Percentiles rank a stretch among this genome's conserved stretches.
Evolutionary conservation across 129 eudicot species (phyloP).

Genomic region (Dittrichia graveolens): DNA sequence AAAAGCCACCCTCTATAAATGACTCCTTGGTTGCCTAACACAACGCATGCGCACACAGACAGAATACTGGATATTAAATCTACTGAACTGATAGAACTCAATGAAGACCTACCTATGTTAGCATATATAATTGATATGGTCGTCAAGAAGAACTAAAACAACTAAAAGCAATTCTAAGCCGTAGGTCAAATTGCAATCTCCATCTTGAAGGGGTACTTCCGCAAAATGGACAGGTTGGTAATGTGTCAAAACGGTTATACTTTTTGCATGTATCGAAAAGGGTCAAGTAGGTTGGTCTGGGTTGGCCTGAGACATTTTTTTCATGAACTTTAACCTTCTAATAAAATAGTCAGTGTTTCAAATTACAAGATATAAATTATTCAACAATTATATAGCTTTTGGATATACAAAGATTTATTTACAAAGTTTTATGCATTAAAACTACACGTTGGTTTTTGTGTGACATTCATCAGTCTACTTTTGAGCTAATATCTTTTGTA

Average conservation of each 20-base stretch:
- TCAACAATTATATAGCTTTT: not conserved
- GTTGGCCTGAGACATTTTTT: not conserved
- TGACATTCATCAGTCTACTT: not conserved
- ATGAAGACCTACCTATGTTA: too few species aligned
- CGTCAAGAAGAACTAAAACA: not conserved
- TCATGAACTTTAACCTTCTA: not conserved
- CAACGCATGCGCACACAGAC: slow-evolving; percentile 7
- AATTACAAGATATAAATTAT: not conserved
- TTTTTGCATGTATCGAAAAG: not conserved
- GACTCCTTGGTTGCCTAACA: slow-evolving; percentile 84
- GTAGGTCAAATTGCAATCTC: not conserved
- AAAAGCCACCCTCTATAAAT: slow-evolving; percentile 77
- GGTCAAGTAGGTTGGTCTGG: not conserved
- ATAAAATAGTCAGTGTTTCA: not conserved
- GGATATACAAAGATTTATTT: not conserved
- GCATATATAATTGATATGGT: too few species aligned
- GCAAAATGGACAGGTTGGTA: not conserved
- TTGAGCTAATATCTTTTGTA: not conserved
- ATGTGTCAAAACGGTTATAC: not conserved
- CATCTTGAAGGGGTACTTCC: not conserved
- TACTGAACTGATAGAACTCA: not conserved
- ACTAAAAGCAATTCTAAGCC: not conserved
- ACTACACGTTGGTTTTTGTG: not conserved
- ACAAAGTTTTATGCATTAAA: not conserved
- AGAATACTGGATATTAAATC: not conserved